Evolutionary conservation across 2,329 filamentous ascomycete species (phyloP).

Genomic region (Alternaria sp.): DNA sequence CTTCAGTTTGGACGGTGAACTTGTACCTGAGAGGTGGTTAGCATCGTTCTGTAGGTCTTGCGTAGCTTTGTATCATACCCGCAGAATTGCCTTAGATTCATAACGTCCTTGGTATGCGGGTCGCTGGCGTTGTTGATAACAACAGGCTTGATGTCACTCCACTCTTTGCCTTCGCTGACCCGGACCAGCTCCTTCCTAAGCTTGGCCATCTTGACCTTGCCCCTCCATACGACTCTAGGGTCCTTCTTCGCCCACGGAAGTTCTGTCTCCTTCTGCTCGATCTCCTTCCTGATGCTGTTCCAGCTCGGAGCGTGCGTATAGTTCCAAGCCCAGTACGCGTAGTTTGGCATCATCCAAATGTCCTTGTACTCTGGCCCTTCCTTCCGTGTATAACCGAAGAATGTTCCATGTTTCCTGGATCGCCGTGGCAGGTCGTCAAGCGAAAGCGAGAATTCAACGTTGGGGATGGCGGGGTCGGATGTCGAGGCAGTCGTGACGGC

Average conservation of each 20-base stretch:
- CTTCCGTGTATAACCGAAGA: slow-evolving; percentile 45
- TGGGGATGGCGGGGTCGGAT: slow-evolving; percentile 39
- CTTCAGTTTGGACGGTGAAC: slow-evolving; percentile 63
- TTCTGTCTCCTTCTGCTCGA: slow-evolving; percentile 31
- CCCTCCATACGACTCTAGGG: slow-evolving; percentile 42
- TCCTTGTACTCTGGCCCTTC: slow-evolving; percentile 38
- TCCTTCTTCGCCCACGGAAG: slow-evolving; percentile 43
- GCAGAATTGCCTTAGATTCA: slow-evolving; percentile 46
- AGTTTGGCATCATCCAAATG: slow-evolving; percentile 49
- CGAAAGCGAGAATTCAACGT: slow-evolving; percentile 44
- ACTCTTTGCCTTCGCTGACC: slow-evolving; percentile 39
- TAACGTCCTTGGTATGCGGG: slow-evolving; percentile 43
- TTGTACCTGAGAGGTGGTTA: slow-evolving; percentile 53
- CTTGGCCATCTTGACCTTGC: slow-evolving; percentile 45
- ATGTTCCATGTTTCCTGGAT: slow-evolving; percentile 35
- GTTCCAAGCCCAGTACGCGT: slow-evolving; percentile 48
- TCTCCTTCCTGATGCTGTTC: slow-evolving; percentile 44
- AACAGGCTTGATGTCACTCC: slow-evolving; percentile 47
- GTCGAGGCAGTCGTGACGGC: slow-evolving; percentile 36
- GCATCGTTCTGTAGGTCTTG: background rate
- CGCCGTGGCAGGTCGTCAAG: slow-evolving; percentile 45
- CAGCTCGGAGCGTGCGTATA: slow-evolving; percentile 47
- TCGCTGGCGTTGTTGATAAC: slow-evolving; percentile 45
- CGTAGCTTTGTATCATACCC: slow-evolving; percentile 25
- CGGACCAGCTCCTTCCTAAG: slow-evolving; percentile 40